Evolutionary conservation across 345 rosid species (phyloP).

Genomic region (Salix exigua): DNA sequence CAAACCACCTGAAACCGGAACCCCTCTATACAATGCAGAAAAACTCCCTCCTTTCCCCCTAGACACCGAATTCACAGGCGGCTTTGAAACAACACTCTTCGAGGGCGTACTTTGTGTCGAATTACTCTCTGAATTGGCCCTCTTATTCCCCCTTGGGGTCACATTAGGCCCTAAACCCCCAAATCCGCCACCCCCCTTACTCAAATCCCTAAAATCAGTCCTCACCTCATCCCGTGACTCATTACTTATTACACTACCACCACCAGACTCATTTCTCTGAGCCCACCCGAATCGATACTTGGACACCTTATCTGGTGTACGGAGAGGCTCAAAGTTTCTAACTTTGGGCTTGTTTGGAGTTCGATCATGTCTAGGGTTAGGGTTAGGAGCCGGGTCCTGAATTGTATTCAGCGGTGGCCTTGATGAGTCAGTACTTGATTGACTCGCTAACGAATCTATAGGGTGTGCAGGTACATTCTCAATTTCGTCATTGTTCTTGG

Average conservation of each 20-base stretch:
- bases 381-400: constrained; percentile 38
- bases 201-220: background rate
- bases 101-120: constrained; percentile 85
- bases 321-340: constrained; percentile 53
- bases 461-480: constrained; percentile 72
- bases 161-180: constrained; percentile 16
- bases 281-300: constrained; percentile 73
- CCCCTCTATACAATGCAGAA: constrained; percentile 73
- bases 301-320: constrained; percentile 64
- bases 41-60: constrained; percentile 58
- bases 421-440: constrained; percentile 37
- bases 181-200: background rate
- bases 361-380: constrained; percentile 28
- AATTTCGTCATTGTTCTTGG: constrained; percentile 51
- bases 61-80: constrained; percentile 55
- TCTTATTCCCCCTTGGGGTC: constrained; percentile 58
- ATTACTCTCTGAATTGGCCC: constrained; percentile 45
- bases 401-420: constrained; percentile 68
- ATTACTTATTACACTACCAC: background rate
- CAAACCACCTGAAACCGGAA: constrained; percentile 51
- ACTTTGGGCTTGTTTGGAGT: constrained; percentile 68
- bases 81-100: constrained; percentile 90
- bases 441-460: constrained; percentile 42
- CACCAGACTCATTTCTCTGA: constrained; percentile 37
- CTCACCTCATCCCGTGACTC: constrained; percentile 34